These are phyloP conservation scores for Botrytis galanthina DNA, from an alignment of 2,329 filamentous ascomycete genomes.

Conservation along the genomic window DNA sequence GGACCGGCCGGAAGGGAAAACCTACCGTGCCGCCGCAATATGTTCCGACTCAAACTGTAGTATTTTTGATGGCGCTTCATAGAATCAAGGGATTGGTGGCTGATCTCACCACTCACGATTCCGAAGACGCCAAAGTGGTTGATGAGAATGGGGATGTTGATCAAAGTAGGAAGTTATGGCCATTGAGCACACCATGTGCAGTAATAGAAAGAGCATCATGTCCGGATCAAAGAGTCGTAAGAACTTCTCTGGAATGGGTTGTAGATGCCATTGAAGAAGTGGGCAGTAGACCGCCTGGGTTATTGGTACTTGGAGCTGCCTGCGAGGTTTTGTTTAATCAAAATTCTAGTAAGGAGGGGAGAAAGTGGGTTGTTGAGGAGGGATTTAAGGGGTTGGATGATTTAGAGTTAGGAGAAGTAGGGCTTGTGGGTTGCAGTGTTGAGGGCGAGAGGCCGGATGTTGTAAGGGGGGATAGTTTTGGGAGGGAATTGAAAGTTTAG, in stretches of 20 bases:
- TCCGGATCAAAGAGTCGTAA: slow-evolving; percentile 87
- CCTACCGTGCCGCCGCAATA: slow-evolving; percentile 79
- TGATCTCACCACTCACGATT: slow-evolving; percentile 56
- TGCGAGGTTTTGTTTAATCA: slow-evolving; percentile 65
- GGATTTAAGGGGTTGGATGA: slow-evolving; percentile 73
- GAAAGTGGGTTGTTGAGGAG: slow-evolving; percentile 82
- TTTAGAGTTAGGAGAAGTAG: slow-evolving; percentile 27
- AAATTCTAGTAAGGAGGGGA: slow-evolving; percentile 53
- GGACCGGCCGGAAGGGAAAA: slow-evolving; percentile 86
- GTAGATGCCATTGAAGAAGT: slow-evolving; percentile 82
- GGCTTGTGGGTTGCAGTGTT: slow-evolving; percentile 26
- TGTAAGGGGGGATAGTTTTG: slow-evolving; percentile 27
- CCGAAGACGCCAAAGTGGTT: slow-evolving; percentile 40
- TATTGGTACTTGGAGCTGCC: slow-evolving; percentile 80
- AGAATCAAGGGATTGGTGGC: slow-evolving; percentile 71
- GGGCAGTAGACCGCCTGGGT: slow-evolving; percentile 82
- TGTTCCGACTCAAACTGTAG: slow-evolving; percentile 73
- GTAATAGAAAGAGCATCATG: slow-evolving; percentile 93
- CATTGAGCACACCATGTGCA: slow-evolving; percentile 76
- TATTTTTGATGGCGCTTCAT: slow-evolving; percentile 95
- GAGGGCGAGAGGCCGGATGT: slow-evolving; percentile 21
- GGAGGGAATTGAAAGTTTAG: slow-evolving; percentile 27
- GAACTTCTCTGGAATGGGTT: slow-evolving; percentile 79
- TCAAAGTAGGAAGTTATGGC: slow-evolving; percentile 58
- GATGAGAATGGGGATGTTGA: slow-evolving; percentile 36